Evolutionary conservation across 1,139 yeast genomes (phyloP).

Genomic region (Magnusiomyces sp.): DNA sequence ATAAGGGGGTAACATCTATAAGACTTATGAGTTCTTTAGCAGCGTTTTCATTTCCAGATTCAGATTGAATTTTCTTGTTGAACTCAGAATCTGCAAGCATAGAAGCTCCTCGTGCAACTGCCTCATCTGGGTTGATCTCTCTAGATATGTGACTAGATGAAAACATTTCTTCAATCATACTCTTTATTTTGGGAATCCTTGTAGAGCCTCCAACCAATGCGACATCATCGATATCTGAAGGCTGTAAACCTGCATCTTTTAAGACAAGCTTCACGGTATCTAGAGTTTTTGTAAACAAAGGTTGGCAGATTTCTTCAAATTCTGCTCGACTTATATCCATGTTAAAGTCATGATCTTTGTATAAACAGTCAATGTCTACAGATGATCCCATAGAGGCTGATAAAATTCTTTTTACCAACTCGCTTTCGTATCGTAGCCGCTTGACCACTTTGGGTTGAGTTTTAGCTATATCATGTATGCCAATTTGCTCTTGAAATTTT

Average conservation of each 20-base stretch:
- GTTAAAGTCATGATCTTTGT: conserved; percentile 93
- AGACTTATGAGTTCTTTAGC: too few relatives aligned
- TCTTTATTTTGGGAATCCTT: conserved; percentile 99
- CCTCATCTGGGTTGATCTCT: conserved; percentile 99
- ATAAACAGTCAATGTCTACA: conserved; percentile 93
- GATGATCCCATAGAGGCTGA: conserved; percentile 92
- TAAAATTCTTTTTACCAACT: conserved; percentile 97
- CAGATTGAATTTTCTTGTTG: too few relatives aligned
- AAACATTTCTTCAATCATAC: conserved; percentile 87
- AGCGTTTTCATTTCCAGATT: too few relatives aligned
- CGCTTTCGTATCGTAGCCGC: conserved; percentile 99
- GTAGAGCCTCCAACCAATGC: conserved; percentile 99
- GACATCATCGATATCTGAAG: conserved; percentile 89
- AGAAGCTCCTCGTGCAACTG: conserved; percentile 99
- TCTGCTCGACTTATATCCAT: conserved; percentile 88
- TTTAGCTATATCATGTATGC: conserved; percentile 92
- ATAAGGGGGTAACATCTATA: conserved; percentile 32
- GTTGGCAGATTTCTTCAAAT: conserved; percentile 85
- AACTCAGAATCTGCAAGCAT: too few relatives aligned
- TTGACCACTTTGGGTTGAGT: conserved; percentile 98
- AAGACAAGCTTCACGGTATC: conserved; percentile 98
- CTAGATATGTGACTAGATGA: conserved; percentile 79
- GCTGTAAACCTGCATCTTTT: conserved; percentile 85
- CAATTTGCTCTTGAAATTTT: conserved; percentile 85
- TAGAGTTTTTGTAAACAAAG: conserved; percentile 90